Base-by-base conservation (phyloP, 768 basidiomycete species). In the Mycena indigotica region DNA sequence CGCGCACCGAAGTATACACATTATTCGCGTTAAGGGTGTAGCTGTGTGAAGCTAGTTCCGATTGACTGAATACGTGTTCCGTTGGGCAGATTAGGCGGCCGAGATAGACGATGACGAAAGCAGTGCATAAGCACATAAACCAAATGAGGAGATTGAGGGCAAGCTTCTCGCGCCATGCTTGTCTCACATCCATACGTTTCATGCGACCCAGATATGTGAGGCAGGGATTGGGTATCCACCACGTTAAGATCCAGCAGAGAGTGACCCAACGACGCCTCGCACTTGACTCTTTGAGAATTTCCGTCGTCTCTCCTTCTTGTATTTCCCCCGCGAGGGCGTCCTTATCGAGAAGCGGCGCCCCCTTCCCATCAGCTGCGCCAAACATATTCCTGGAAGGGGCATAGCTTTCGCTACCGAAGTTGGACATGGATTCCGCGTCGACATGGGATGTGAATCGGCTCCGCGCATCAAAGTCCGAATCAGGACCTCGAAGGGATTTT, bases 81-180 rank as follows among this genome's bases (percentile, higher is more conserved):
- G 87, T 92, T 1, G 97, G 97, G 68, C 97, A 99, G 71, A 99
- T 98, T 57, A 99, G 72, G 52, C 81, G 71, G 12, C 93, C 93
- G 26, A 98, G 79, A 24, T 95, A 72, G 10, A 92, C 93, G 67
- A 98, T 95, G 66, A 99, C 90, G 72, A 99, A 98, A 46, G 95
- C 81, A 1, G 93, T 88, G 65, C 85, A 85, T n/a, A 72, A 88
- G 61, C 95, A 98, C 28, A 91, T 78, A 67, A 97, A 85, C 96
- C 95, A 98, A 65, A 99, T 98, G 73, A 99, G 77, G 57, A 99
- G 73, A 72, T 98, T 98, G 67, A 98, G 83, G 3, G 93, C 92
- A 1, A 98, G 79, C 73, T 99, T 98, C 74, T 98, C 97, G 57
- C 96, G 79, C 97, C 97, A 99, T 1, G 97, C 97, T 72, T 98